Conservation (phyloP, 1,284 basidiomycete species). For the Cystobasidium pallidum region DNA sequence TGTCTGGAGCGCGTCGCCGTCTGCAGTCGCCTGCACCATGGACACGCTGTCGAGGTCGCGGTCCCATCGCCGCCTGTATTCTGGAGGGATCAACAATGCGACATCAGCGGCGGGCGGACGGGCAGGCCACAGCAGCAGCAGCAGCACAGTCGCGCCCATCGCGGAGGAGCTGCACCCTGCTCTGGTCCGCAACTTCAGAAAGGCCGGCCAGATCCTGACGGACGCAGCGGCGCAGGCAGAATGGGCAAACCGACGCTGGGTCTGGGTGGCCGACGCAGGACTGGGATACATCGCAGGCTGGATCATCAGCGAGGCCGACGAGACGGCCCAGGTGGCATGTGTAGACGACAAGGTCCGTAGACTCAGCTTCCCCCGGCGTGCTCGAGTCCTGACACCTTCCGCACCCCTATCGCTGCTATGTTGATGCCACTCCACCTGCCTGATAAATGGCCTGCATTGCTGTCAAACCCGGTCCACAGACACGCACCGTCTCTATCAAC, state of each 20-base stretch:
- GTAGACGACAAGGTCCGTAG: conserved; percentile 72
- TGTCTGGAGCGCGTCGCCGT: background rate
- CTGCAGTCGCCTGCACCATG: conserved; percentile 2
- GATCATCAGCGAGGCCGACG: conserved; percentile 75
- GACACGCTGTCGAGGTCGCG: conserved; percentile 41
- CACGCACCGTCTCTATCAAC: conserved; percentile 71
- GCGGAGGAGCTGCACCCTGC: conserved; percentile 18
- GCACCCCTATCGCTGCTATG: conserved; percentile 5
- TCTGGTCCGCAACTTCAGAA: conserved; percentile 34
- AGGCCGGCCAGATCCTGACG: conserved; percentile 48
- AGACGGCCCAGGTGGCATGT: conserved; percentile 73
- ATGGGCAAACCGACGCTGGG: conserved; percentile 58
- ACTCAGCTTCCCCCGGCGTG: background rate
- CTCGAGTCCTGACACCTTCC: background rate
- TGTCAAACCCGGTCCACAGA: conserved; percentile 56
- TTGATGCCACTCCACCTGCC: background rate
- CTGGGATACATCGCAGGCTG: conserved; percentile 89
- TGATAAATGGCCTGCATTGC: background rate
- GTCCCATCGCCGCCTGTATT: conserved; percentile 40
- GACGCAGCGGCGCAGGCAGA: conserved; percentile 54
- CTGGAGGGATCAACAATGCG: conserved; percentile 17
- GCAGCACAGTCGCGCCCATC: background rate
- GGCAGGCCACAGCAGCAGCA: conserved; percentile 14
- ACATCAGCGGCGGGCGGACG: conserved; percentile 2
- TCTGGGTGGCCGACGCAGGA: conserved; percentile 88